phyloP scores from a whole-genome alignment of 495 filamentous ascomycete species.

The Talaromyces proteolyticus region DNA sequence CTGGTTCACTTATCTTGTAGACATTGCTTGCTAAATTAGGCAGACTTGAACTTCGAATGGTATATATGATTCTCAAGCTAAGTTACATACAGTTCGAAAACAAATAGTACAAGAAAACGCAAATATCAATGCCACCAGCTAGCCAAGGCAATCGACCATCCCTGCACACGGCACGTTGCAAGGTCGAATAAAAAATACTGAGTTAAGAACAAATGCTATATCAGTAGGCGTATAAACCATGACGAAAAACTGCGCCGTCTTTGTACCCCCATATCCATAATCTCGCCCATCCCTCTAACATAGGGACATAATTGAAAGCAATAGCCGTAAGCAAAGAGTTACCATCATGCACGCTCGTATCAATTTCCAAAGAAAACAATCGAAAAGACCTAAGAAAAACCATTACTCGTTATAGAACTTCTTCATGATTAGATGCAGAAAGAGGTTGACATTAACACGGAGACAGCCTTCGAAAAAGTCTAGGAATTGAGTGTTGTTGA shows the following conservation, averaged over 20 bases:
- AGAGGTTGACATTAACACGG: slow-evolving; percentile 89
- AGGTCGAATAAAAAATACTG: background rate
- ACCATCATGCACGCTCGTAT: slow-evolving; percentile 4
- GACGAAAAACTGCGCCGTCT: background rate
- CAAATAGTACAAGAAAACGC: background rate
- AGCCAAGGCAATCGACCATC: background rate
- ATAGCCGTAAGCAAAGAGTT: slow-evolving; percentile 6
- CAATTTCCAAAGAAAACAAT: slow-evolving; percentile 12
- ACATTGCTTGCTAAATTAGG: background rate
- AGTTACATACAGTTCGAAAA: slow-evolving; percentile 3
- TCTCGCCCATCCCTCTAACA: background rate
- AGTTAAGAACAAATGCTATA: background rate
- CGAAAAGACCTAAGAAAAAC: background rate
- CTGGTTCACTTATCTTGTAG: too few relatives aligned
- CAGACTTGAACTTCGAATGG: background rate
- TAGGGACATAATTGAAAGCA: slow-evolving; percentile 4
- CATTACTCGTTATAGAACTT: slow-evolving; percentile 81
- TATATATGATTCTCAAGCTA: background rate
- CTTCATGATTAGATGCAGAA: slow-evolving; percentile 93
- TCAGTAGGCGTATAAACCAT: background rate
- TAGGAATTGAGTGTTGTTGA: slow-evolving; percentile 92
- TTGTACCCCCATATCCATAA: background rate
- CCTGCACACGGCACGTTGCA: too few relatives aligned
- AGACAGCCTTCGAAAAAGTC: slow-evolving; percentile 85
- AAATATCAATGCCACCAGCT: background rate